A percentile compares a stretch with the other conserved stretches of the same genome.
Conservation (phyloP, 202 grass and related monocot species). For the Bolboschoenoplectus hybrid region DNA sequence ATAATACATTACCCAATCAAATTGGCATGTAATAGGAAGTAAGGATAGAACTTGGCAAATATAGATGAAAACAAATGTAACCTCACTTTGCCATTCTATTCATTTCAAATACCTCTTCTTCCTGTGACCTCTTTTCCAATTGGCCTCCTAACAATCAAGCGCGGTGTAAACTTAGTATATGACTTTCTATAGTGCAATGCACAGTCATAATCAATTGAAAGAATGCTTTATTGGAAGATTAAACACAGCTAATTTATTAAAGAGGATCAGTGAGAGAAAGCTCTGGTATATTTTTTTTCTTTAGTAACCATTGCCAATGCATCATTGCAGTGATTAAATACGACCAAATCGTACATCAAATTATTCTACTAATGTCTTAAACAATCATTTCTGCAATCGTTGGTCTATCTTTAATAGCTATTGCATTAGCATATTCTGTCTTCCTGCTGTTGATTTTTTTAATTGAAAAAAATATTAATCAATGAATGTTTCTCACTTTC, state of each 20-base stretch:
- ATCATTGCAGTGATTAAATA: background rate
- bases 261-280: background rate
- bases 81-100: background rate
- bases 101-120: background rate
- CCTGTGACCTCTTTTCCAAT: background rate
- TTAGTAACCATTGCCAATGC: background rate
- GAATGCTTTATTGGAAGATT: background rate
- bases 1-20: background rate
- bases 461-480: background rate
- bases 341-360: background rate
- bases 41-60: background rate
- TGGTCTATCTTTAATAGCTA: background rate
- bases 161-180: background rate
- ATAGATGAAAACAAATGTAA: background rate
- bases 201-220: background rate
- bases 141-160: background rate
- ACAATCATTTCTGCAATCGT: background rate
- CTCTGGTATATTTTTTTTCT: background rate
- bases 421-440: background rate
- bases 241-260: background rate
- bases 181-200: background rate
- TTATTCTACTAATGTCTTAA: background rate
- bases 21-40: background rate
- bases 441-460: background rate
- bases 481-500: background rate